phyloP scores from a whole-genome alignment of 2,329 filamentous ascomycete genomes.

The Colletotrichum nymphaeae region DNA sequence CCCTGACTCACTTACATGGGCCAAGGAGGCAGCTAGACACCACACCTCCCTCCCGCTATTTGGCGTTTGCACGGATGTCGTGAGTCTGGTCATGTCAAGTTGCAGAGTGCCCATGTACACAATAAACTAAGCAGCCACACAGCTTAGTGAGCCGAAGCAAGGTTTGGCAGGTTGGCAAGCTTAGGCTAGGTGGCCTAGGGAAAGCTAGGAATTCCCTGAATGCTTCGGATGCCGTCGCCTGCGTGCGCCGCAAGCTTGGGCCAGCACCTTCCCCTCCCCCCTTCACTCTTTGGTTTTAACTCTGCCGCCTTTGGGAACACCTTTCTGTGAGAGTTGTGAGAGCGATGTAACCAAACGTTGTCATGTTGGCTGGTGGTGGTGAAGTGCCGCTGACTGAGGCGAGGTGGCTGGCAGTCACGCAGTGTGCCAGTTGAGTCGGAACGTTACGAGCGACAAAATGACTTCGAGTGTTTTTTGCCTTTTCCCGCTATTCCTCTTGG shows the following conservation, averaged over 20 bases:
- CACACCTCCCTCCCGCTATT: neutral
- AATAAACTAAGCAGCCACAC: neutral
- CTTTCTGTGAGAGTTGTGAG: neutral
- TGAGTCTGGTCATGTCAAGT: neutral
- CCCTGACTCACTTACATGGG: conserved; percentile 12
- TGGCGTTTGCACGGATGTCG: neutral
- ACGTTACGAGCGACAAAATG: conserved; percentile 14
- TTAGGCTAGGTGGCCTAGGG: neutral
- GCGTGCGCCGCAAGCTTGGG: conserved; percentile 3
- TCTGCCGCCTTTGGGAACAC: neutral
- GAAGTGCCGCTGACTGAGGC: conserved; percentile 20
- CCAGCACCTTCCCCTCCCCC: neutral
- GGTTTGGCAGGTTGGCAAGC: neutral
- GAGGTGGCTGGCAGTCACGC: conserved; percentile 1
- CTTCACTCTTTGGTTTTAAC: neutral
- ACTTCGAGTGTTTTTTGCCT: neutral
- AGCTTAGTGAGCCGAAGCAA: neutral
- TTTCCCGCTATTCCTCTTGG: neutral
- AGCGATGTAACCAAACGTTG: conserved; percentile 10
- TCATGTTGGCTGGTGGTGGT: neutral
- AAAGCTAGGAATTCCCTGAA: neutral
- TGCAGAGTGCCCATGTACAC: neutral
- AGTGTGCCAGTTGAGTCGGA: conserved; percentile 18
- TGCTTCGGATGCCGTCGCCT: neutral
- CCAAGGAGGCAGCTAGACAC: neutral